A percentile compares a stretch with the other conserved stretches of the same genome.
phyloP scores from a whole-genome alignment of 768 basidiomycete genomes.

The Pulveroboletus sp. region DNA sequence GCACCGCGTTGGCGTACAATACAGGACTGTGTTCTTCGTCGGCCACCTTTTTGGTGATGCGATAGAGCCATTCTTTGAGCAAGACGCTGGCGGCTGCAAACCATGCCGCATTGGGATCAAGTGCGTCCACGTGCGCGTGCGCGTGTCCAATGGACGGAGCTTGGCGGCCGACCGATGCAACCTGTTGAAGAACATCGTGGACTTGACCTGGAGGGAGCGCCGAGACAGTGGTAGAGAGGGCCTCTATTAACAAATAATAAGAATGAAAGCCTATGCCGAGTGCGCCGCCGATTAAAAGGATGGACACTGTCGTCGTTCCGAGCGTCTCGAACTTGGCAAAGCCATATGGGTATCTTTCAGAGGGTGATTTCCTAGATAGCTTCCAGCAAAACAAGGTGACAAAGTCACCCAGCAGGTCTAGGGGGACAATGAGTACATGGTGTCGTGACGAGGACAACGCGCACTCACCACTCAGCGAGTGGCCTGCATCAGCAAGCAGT shows the following conservation, averaged over 20 bases:
- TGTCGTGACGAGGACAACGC: not conserved
- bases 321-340: conserved; percentile 95
- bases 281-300: conserved; percentile 82
- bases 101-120: conserved; percentile 97
- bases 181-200: conserved; percentile 58
- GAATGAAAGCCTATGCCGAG: conserved; percentile 89
- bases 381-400: conserved; percentile 90
- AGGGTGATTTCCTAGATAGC: conserved; percentile 78
- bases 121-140: conserved; percentile 50
- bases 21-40: conserved; percentile 90
- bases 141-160: conserved; percentile 51
- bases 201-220: conserved; percentile 61
- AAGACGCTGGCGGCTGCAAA: conserved; percentile 82
- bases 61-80: conserved; percentile 91
- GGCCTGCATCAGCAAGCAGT: conserved; percentile 90
- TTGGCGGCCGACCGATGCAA: conserved; percentile 54
- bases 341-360: conserved; percentile 78
- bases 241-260: conserved; percentile 75
- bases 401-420: conserved; percentile 86
- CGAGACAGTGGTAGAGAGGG: conserved; percentile 64
- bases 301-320: conserved; percentile 86
- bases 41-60: conserved; percentile 85
- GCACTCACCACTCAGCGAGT: conserved; percentile 80
- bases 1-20: conserved; percentile 91
- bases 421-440: conserved; percentile 9